Evolutionary conservation across 2,329 filamentous ascomycete genomes (phyloP), one percentile per base, ranked within the genome.

Genomic region (Stachybotrys chartarum): DNA sequence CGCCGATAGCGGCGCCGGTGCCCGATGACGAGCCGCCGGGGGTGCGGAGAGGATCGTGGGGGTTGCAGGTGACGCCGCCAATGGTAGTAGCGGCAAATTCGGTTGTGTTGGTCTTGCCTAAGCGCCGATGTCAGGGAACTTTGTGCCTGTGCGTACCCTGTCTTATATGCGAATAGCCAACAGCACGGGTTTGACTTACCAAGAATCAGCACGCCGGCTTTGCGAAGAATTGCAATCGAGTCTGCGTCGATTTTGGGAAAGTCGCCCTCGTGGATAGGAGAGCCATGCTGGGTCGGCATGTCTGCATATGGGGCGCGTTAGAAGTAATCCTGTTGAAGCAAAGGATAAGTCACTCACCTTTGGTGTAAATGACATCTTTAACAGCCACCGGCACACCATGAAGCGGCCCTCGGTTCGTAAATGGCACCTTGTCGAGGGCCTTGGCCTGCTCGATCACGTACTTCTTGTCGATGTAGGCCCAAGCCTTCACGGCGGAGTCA

Each of bases 11-110:
- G 0, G 85, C 84, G 0, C 76, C 86, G 0, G 85, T 87, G 0
- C 86, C 86, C 0, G 84, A 83, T 0, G 84, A 87, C 0, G 85
- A 88, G 50, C 86, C 86, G 1, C 86, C 86, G 0, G 86, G 85
- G 0, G 85, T 88, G 5, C 87, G 78, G 0, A 75, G 76, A 1
- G 72, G 66, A 64, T 89, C 84, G 60, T 90, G 89, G 0, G 85
- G 83, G 63, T 89, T 89, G 4, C 68, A 64, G 1, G 83, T 84
- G 52, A 73, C 74, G 1, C 78, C 74, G 0, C 83, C 83, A 14
- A 72, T 67, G 1, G 73, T 75, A 0, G 77, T 82, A 3, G 80
- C 78, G 0, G 84, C 82, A 60, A 88, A 87, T 62, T 87, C 83
- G 0, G 85, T 85, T 0, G 84, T 88, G 0, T 78, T 81, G 1